Percentiles rank a stretch among this genome's conserved stretches.
Conservation (phyloP, 2,329 filamentous ascomycete species). For the Penicillium sp. region DNA sequence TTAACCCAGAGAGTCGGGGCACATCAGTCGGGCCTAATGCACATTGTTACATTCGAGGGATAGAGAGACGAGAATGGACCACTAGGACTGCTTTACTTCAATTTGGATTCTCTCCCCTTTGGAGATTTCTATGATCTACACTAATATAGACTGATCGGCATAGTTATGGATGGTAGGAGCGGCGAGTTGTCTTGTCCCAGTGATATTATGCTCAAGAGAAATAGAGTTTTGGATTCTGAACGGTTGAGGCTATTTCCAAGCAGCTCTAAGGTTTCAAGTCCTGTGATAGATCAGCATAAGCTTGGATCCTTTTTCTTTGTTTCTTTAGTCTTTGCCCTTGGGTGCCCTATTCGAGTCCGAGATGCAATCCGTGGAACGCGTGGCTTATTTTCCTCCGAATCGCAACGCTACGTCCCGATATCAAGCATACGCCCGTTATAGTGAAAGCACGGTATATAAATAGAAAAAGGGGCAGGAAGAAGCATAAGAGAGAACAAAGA, state of each 20-base stretch:
- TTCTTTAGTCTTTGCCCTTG: background rate
- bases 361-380: conserved; percentile 11
- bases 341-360: background rate
- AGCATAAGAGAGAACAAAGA: background rate
- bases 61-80: background rate
- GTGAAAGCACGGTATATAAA: background rate
- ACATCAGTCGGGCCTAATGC: background rate
- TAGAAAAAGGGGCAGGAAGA: background rate
- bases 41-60: conserved; percentile 9
- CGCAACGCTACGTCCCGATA: conserved; percentile 9
- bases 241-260: conserved; percentile 7
- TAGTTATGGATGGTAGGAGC: too few species aligned
- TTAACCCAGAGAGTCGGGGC: conserved; percentile 9
- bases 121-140: background rate
- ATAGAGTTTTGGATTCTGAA: background rate
- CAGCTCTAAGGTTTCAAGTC: background rate
- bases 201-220: conserved; percentile 1
- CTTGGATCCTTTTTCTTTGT: background rate
- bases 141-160: background rate
- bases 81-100: background rate
- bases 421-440: background rate
- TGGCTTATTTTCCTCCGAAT: conserved; percentile 8
- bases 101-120: background rate
- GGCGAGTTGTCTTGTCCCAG: background rate
- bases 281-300: background rate